Evolutionary conservation across 2,329 filamentous ascomycete species (phyloP).

Genomic region (Decorospora gaudefroyi): DNA sequence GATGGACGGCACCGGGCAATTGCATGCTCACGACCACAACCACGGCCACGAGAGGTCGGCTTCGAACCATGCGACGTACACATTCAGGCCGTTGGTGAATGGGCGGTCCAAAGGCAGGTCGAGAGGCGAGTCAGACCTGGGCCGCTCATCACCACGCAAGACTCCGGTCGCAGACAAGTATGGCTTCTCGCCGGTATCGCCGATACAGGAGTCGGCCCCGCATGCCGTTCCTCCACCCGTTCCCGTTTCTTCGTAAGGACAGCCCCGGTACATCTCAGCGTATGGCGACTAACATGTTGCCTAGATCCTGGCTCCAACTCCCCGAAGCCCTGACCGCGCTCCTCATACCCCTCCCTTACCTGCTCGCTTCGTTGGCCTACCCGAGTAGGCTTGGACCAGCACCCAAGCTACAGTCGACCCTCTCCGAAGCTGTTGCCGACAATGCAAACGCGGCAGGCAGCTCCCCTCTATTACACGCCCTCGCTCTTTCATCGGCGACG

Average conservation of each 20-base stretch:
- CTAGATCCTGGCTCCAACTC: conserved; percentile 45
- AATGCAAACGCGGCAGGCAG: conserved; percentile 12
- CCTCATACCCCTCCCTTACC: conserved; percentile 55
- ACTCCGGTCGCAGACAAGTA: conserved; percentile 26
- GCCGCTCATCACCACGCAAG: conserved; percentile 42
- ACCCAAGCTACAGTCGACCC: conserved; percentile 24
- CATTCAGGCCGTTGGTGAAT: conserved; percentile 37
- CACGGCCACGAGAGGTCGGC: conserved; percentile 27
- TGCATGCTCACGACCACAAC: conserved; percentile 34
- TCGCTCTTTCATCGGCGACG: conserved; percentile 53
- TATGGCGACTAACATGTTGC: conserved; percentile 5
- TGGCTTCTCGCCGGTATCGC: conserved; percentile 44
- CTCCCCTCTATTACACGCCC: conserved; percentile 50
- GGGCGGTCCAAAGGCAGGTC: conserved; percentile 43
- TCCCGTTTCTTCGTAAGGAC: conserved; percentile 29
- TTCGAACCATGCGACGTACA: conserved; percentile 38
- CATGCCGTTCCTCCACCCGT: conserved; percentile 16
- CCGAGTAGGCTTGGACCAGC: conserved; percentile 29
- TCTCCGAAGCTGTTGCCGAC: conserved; percentile 33
- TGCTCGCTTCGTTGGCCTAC: conserved; percentile 55
- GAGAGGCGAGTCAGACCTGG: conserved; percentile 54
- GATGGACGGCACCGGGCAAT: conserved; percentile 44
- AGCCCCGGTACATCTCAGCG: too few species aligned
- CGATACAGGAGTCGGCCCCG: conserved; percentile 40
- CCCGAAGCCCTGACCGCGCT: conserved; percentile 57